Conservation (phyloP, 1,139 yeast species). For the Eremothecium gossypii region DNA sequence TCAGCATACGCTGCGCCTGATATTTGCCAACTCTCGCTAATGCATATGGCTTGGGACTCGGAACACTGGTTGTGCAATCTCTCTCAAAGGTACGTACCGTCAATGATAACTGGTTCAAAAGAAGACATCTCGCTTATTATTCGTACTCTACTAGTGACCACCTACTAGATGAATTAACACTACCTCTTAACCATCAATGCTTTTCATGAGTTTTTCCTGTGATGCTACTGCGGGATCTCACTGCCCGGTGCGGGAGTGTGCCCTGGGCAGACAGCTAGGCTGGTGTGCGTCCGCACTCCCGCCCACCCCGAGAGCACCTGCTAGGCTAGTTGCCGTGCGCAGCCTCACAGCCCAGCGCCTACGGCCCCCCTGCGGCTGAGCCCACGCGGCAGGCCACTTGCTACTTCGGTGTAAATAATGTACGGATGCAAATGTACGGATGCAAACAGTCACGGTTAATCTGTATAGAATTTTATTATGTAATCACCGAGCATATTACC, state of each 20-base stretch:
- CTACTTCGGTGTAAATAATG: not conserved
- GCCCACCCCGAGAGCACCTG: not conserved
- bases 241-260: not conserved
- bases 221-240: not conserved
- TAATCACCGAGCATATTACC: slow-evolving; percentile 22
- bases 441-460: slow-evolving; percentile 6
- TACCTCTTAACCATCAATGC: not conserved
- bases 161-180: not conserved
- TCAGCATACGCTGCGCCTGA: not conserved
- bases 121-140: slow-evolving; percentile 56
- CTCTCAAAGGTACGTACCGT: slow-evolving; percentile 45
- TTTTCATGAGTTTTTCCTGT: slow-evolving; percentile 4
- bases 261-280: slow-evolving; percentile 1
- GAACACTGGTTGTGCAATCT: not conserved
- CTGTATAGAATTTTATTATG: slow-evolving; percentile 21
- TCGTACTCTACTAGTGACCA: not conserved
- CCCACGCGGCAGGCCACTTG: not conserved
- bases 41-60: not conserved
- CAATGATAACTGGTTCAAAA: slow-evolving; percentile 94
- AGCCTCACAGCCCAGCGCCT: not conserved
- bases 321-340: not conserved
- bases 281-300: not conserved
- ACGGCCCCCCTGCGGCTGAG: not conserved
- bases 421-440: slow-evolving; percentile 2
- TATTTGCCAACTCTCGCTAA: not conserved